These are phyloP conservation scores for Macadamia tetraphylla DNA, from an alignment of 164 flowering plant genomes.

Conservation along the genomic window DNA sequence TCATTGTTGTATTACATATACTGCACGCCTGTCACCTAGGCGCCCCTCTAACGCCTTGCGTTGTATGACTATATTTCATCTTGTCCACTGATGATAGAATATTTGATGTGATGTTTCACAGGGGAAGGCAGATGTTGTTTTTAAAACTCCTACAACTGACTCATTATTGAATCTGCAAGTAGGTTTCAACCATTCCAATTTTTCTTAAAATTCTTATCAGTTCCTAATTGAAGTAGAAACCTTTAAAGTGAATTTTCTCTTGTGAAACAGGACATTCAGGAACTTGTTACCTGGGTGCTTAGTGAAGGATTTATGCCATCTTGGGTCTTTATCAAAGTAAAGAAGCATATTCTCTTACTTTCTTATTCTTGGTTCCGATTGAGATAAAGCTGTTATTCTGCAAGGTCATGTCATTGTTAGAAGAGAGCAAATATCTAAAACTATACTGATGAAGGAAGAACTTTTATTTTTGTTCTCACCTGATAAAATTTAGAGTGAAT, in stretches of 20 bases:
- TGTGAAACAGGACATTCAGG: conserved; percentile 81
- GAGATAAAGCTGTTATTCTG: neutral
- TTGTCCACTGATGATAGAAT: neutral
- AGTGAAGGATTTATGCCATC: conserved; percentile 94
- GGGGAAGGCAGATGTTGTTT: conserved; percentile 69
- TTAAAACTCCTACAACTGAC: conserved; percentile 53
- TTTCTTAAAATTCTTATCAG: neutral
- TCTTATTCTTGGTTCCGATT: neutral
- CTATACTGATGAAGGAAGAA: too few species aligned
- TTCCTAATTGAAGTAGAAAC: conserved; percentile 1
- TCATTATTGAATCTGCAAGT: conserved; percentile 74
- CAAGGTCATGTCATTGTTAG: too few species aligned
- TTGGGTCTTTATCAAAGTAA: conserved; percentile 88
- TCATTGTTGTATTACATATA: too few species aligned
- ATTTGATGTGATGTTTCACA: conserved; percentile 21
- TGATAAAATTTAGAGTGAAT: too few species aligned
- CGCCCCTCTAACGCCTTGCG: too few species aligned
- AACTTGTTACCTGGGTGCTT: conserved; percentile 95
- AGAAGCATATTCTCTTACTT: neutral
- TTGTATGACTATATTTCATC: too few species aligned
- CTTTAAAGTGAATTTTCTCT: conserved; percentile 7
- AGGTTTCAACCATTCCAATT: conserved; percentile 8
- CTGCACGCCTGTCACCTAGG: too few species aligned
- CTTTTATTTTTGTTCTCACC: too few species aligned
- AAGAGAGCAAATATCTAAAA: too few species aligned